Conservation (phyloP, 345 rosid species). For the Gossypium raimondii region DNA sequence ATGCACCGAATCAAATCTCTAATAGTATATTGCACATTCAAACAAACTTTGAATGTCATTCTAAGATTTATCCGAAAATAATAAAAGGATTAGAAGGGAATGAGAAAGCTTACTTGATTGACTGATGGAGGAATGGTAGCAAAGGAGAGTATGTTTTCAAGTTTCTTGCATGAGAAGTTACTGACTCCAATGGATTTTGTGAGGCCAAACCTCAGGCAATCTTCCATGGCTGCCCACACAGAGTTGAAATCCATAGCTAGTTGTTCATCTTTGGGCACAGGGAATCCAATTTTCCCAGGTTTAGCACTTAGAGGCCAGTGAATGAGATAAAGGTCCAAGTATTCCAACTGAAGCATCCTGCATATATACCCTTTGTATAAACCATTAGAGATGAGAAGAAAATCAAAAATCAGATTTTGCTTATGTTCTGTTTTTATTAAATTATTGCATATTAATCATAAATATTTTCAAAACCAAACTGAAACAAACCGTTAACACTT, state of each 20-base stretch:
- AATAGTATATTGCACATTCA: no score
- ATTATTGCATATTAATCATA: no score
- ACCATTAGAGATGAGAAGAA: no score
- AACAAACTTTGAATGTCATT: no score
- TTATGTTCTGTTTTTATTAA: no score
- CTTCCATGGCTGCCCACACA: slow-evolving; percentile 16
- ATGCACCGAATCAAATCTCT: no score
- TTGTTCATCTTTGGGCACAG: slow-evolving; percentile 7
- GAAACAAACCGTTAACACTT: no score
- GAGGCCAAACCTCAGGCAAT: slow-evolving; percentile 21
- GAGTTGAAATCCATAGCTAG: slow-evolving; percentile 9
- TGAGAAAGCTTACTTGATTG: slow-evolving; percentile 14
- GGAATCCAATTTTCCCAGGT: slow-evolving; percentile 5
- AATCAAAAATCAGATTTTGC: no score
- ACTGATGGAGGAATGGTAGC: slow-evolving; percentile 24
- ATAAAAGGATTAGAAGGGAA: background rate
- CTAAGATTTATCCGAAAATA: no score
- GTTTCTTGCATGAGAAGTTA: slow-evolving; percentile 23
- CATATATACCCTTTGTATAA: background rate
- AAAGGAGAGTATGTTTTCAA: slow-evolving; percentile 10
- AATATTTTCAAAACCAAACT: no score
- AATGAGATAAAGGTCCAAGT: slow-evolving; percentile 17
- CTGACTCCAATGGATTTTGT: slow-evolving; percentile 24
- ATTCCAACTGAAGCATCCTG: slow-evolving; percentile 20
- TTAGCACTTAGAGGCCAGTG: slow-evolving; percentile 17